These are phyloP conservation scores for Dimargaris verticillata DNA, from an alignment of 192 early-diverging fungal species.

Conservation along the genomic window DNA sequence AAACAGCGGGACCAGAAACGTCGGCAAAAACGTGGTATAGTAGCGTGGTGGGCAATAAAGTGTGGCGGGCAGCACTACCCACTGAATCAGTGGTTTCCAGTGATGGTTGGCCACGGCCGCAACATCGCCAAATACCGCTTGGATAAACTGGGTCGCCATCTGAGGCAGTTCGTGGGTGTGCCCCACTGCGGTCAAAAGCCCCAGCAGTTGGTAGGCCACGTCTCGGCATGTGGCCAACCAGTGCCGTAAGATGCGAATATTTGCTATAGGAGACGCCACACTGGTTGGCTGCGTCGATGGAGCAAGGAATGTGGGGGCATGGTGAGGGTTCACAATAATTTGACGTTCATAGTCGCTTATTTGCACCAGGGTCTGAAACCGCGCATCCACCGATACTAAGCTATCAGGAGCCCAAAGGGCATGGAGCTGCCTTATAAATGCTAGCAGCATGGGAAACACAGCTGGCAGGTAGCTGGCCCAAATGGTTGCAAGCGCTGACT, in stretches of 20 bases:
- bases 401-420: not conserved
- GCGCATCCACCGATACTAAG: not conserved
- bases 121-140: not conserved
- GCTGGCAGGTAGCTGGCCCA: not conserved
- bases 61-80: not conserved
- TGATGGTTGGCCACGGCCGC: conserved; percentile 1
- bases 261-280: too few species aligned
- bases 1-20: not conserved
- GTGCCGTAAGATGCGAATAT: not conserved
- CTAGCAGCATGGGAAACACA: conserved; percentile 1
- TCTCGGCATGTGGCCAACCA: conserved; percentile 4
- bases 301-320: too few species aligned
- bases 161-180: not conserved
- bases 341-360: conserved; percentile 4
- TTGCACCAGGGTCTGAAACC: not conserved
- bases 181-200: not conserved
- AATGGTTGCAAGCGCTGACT: not conserved
- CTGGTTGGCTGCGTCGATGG: too few species aligned
- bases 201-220: conserved; percentile 1
- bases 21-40: not conserved
- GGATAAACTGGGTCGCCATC: not conserved
- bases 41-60: not conserved
- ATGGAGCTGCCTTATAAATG: not conserved
- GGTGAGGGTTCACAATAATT: not conserved
- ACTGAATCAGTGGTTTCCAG: conserved; percentile 2